Evolutionary conservation across 2,329 filamentous ascomycete species (phyloP), one percentile per base, ranked within the genome.

Genomic region (Aspergillus brunneoviolaceus): DNA sequence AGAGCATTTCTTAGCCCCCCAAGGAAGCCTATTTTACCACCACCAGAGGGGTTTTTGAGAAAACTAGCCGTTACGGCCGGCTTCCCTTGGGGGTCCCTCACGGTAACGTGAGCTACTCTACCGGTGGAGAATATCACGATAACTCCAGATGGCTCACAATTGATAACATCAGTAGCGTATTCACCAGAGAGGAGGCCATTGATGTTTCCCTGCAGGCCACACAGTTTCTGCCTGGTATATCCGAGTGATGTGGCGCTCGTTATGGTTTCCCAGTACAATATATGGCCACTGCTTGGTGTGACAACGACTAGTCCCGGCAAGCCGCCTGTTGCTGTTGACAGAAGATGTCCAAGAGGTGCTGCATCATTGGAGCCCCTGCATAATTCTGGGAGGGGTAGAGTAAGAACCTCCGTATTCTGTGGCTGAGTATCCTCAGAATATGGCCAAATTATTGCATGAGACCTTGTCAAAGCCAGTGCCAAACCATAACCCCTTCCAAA

Each of bases 181-280:
- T 99, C 95, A 50, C 91, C 89, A 0, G 89, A 90, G 57, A 89
- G 86, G 77, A 97, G 83, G 62, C 89, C 89, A 2, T 85, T 82
- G 63, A 96, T 86, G 2, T 80, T 80, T 50, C 90, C 87, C 70
- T 96, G 91, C 16, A 96, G 86, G 16, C 91, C 91, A 65, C 87
- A 89, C 65, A 90, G 87, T 70, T 91, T 90, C 72, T 96, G 89
- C 65, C 90, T 89, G 70, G 94, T 90, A 47, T 96, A 85, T 63
- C 90, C 91, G 58, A 96, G 83, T 0, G 91, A 92, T 45, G 92
- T 90, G 10, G 92, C 92, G 74, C 88, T 92, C 58, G 94, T 92
- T 64, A 98, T 90, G 45, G 92, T 96, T 74, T 98, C 95, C 92
- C 95, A 98, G 75, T 95, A 98, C 49, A 91, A 88, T 55, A 98